Percentiles rank a stretch among this genome's conserved stretches.
phyloP scores from a whole-genome alignment of 345 rosid species.

The Alliaria petiolata region DNA sequence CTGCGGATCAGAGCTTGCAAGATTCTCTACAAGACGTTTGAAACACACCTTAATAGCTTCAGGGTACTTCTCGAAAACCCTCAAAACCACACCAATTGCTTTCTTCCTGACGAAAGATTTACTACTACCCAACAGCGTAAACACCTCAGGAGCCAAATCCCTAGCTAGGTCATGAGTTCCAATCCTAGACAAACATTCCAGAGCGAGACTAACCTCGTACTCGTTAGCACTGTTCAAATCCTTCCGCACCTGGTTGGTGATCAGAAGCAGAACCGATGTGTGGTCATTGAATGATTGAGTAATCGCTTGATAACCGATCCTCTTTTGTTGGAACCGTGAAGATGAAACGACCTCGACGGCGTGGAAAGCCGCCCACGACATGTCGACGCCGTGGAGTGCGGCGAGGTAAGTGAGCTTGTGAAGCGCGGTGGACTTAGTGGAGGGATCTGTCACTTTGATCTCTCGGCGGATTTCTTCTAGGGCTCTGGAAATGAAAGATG shows the following conservation, averaged over 20 bases:
- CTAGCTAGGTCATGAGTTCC: conserved; percentile 78
- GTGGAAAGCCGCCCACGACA: conserved; percentile 91
- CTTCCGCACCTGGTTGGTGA: conserved; percentile 76
- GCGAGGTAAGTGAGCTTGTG: conserved; percentile 76
- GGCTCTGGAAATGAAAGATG: conserved; percentile 57
- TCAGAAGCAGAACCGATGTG: conserved; percentile 64
- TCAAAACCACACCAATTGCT: conserved; percentile 66
- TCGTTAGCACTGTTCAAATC: conserved; percentile 65
- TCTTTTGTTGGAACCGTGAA: conserved; percentile 50
- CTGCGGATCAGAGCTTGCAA: conserved; percentile 65
- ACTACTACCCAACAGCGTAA: conserved; percentile 61
- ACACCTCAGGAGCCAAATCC: conserved; percentile 76
- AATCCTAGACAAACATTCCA: conserved; percentile 70
- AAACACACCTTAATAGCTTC: conserved; percentile 88
- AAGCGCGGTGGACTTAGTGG: conserved; percentile 76
- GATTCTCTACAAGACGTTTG: conserved; percentile 78
- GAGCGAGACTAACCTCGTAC: conserved; percentile 72
- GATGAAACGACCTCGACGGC: conserved; percentile 84
- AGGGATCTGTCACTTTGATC: conserved; percentile 72
- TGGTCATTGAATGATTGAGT: too few relatives aligned
- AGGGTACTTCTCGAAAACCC: conserved; percentile 73
- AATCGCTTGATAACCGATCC: too few relatives aligned
- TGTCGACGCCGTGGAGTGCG: conserved; percentile 63
- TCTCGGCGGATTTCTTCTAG: conserved; percentile 81
- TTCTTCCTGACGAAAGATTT: conserved; percentile 64